Evolutionary conservation across 129 eudicot genomes (phyloP).

Genomic region (Logfia minima): DNA sequence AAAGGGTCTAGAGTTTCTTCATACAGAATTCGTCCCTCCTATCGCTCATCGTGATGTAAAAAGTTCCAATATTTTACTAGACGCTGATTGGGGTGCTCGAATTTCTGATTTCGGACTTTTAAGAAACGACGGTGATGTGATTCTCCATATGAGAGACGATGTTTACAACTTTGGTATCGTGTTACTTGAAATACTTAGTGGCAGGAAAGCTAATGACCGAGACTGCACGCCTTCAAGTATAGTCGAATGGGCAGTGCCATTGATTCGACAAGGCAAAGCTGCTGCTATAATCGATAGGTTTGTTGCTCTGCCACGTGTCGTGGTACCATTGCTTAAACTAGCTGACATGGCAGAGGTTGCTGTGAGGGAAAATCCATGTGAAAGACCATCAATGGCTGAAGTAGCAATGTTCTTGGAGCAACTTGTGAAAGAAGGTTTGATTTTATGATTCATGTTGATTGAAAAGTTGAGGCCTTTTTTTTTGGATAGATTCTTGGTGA

Average conservation of each 20-base stretch:
- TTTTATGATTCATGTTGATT: slow-evolving; percentile 41
- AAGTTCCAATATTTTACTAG: slow-evolving; percentile 84
- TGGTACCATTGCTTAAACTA: slow-evolving; percentile 83
- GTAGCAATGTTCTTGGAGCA: slow-evolving; percentile 60
- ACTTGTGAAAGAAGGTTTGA: slow-evolving; percentile 74
- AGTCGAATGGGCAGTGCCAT: slow-evolving; percentile 89
- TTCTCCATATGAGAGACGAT: slow-evolving; percentile 54
- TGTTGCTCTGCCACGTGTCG: slow-evolving; percentile 77
- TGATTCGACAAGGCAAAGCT: slow-evolving; percentile 74
- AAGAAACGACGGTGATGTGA: slow-evolving; percentile 54
- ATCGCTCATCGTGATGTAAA: slow-evolving; percentile 77
- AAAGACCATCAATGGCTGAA: slow-evolving; percentile 69
- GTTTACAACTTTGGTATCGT: slow-evolving; percentile 82
- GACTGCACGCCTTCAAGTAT: slow-evolving; percentile 69
- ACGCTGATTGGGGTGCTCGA: slow-evolving; percentile 82
- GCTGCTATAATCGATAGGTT: slow-evolving; percentile 76
- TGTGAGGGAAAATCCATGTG: slow-evolving; percentile 66
- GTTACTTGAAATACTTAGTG: slow-evolving; percentile 81
- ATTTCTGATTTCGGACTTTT: slow-evolving; percentile 85
- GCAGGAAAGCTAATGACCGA: slow-evolving; percentile 78
- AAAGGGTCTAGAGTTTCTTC: slow-evolving; percentile 91
- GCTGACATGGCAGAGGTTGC: slow-evolving; percentile 83
- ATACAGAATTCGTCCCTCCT: slow-evolving; percentile 69
- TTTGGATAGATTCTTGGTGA: slow-evolving; percentile 37
- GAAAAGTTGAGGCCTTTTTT: slow-evolving; percentile 4